Conservation (phyloP, 1,284 basidiomycete species). For the Sanghuangporus weigelae region DNA sequence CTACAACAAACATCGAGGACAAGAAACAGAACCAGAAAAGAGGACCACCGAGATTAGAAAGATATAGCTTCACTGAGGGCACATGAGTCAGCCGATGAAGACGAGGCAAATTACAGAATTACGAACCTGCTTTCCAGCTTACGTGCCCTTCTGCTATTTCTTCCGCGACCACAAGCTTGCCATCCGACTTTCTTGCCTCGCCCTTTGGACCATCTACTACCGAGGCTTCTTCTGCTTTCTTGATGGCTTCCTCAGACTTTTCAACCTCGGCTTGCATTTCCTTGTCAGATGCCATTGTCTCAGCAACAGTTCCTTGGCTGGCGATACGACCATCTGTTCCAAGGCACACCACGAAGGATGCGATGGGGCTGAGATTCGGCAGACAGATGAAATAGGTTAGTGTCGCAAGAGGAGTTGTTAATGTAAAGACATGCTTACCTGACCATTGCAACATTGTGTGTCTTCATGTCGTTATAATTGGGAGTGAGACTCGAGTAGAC, state of each 20-base stretch:
- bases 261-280: conserved; percentile 35
- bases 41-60: conserved; percentile 37
- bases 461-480: conserved; percentile 31
- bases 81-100: neutral
- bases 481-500: neutral
- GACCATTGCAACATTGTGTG: conserved; percentile 65
- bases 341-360: conserved; percentile 59
- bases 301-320: conserved; percentile 42
- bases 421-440: neutral
- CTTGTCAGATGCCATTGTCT: conserved; percentile 37
- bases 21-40: conserved; percentile 36
- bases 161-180: conserved; percentile 53
- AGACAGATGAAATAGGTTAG: neutral
- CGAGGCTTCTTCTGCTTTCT: conserved; percentile 37
- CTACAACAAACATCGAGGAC: conserved; percentile 21
- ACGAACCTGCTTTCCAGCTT: conserved; percentile 39
- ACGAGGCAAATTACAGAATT: conserved; percentile 4
- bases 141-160: conserved; percentile 56
- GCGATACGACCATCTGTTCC: conserved; percentile 45
- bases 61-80: conserved; percentile 27
- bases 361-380: conserved; percentile 38
- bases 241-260: conserved; percentile 34
- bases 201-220: conserved; percentile 33
- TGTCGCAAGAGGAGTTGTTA: neutral
- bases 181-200: conserved; percentile 27